Evolutionary conservation across 2,329 filamentous ascomycete genomes (phyloP), one percentile per base, ranked within the genome.

Genomic region (Chaetomiaceae sp.): DNA sequence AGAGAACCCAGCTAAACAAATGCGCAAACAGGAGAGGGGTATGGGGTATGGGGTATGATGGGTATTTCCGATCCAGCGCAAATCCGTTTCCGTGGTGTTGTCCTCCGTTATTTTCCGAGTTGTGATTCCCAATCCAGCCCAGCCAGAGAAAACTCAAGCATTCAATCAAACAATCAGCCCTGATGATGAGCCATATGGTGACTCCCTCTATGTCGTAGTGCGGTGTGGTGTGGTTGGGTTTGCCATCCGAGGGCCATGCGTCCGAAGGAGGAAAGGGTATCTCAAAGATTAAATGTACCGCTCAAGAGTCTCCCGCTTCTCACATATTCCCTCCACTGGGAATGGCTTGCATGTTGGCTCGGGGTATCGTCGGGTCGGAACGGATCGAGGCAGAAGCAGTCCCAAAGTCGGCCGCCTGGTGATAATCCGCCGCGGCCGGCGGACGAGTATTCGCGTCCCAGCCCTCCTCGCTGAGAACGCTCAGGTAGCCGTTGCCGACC

Each of bases 401-500:
- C 49, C 66, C 60, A 49, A 74, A 75, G 31, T 71, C 70, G 17
- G 68, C 68, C 14, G 68, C 63, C n/a, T 68, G 63, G 23, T 67
- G 64, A 46, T 72, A 77, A 23, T 71, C 64, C 11, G n/a, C n/a
- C n/a, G n/a, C n/a, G n/a, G n/a, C n/a, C n/a, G 71, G 63, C 12
- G 67, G 62, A 25, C 62, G 65, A 14, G 69, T 67, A 42, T 69
- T 69, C 6, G 72, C 62, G 57, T 83, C 77, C 81, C 82, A 85
- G 38, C 73, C 77, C 68, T 94, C 88, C 64, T 96, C 91, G 56
- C 88, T 87, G 47, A 97, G 75, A 14, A 88, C 89, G 58, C 85
- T 91, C 36, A 99, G 79, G 80, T 95, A 99, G 34, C 85, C 88
- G 63, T 85, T 89, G 29, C 91, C 91, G 60, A 96, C 85, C 64